Conservation (phyloP, 768 basidiomycete genomes). For the Russula emetica region DNA sequence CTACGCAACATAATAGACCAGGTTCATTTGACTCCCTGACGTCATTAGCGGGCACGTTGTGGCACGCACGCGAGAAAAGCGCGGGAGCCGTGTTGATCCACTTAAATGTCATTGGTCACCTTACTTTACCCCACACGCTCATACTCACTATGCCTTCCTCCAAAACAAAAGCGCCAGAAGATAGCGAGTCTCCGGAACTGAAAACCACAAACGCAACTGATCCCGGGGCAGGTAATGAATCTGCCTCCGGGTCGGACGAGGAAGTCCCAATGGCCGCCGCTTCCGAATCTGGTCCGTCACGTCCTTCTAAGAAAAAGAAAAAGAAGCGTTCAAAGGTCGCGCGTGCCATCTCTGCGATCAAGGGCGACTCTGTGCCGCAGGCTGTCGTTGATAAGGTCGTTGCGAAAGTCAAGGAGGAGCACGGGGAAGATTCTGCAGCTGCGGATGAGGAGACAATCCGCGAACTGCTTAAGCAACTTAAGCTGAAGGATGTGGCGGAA, state of each 20-base stretch:
- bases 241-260: constrained; percentile 12
- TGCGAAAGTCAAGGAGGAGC: constrained; percentile 45
- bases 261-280: constrained; percentile 5
- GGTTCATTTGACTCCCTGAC: no score
- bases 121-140: not conserved
- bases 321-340: constrained; percentile 77
- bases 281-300: constrained; percentile 33
- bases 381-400: constrained; percentile 63
- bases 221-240: constrained; percentile 9
- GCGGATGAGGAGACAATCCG: constrained; percentile 64
- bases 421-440: constrained; percentile 31
- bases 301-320: constrained; percentile 75
- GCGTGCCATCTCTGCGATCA: constrained; percentile 48
- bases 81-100: not conserved
- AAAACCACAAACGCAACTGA: not conserved
- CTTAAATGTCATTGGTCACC: not conserved
- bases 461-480: constrained; percentile 68
- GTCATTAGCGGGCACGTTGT: not conserved
- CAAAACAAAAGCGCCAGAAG: constrained; percentile 15
- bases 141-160: constrained; percentile 9
- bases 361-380: constrained; percentile 58
- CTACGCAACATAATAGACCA: no score
- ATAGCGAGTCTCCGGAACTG: constrained; percentile 2
- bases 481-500: constrained; percentile 79
- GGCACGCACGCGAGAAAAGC: not conserved